These are phyloP conservation scores for Aspergillus sclerotiicarbonarius DNA, from an alignment of 495 filamentous ascomycete genomes.

Conservation along the genomic window DNA sequence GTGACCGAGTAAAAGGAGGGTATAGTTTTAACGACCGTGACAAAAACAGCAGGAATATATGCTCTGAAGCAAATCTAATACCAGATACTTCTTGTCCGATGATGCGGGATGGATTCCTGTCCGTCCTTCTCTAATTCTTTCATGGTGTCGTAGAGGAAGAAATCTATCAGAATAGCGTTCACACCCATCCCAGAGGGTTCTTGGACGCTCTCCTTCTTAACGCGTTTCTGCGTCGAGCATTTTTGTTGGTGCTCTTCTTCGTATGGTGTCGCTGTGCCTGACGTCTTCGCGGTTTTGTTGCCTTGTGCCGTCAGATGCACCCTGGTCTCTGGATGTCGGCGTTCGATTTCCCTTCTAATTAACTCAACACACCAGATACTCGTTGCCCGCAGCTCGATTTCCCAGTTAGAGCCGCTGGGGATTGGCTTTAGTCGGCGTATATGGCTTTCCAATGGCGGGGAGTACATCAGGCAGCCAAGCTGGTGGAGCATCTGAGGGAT, in stretches of 20 bases:
- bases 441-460: conserved; percentile 69
- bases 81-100: conserved; percentile 93
- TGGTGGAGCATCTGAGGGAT: conserved; percentile 90
- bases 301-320: conserved; percentile 24
- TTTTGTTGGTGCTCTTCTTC: conserved; percentile 10
- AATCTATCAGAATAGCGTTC: conserved; percentile 94
- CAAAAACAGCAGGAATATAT: background rate
- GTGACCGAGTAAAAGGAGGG: conserved; percentile 1
- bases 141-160: conserved; percentile 92
- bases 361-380: conserved; percentile 95
- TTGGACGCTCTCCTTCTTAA: conserved; percentile 18
- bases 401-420: conserved; percentile 72
- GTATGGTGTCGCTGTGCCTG: conserved; percentile 9
- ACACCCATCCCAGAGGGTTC: conserved; percentile 38
- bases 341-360: conserved; percentile 77
- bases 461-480: conserved; percentile 79
- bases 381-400: conserved; percentile 83
- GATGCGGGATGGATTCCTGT: conserved; percentile 73
- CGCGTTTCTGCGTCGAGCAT: conserved; percentile 15
- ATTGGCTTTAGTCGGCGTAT: conserved; percentile 63
- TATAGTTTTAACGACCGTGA: background rate
- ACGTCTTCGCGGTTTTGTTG: background rate
- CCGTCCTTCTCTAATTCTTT: conserved; percentile 69
- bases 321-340: conserved; percentile 59
- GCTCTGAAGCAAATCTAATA: conserved; percentile 54